These are phyloP conservation scores for Ascomycota sp. DNA, from an alignment of 2,329 filamentous ascomycete genomes.

Conservation along the genomic window DNA sequence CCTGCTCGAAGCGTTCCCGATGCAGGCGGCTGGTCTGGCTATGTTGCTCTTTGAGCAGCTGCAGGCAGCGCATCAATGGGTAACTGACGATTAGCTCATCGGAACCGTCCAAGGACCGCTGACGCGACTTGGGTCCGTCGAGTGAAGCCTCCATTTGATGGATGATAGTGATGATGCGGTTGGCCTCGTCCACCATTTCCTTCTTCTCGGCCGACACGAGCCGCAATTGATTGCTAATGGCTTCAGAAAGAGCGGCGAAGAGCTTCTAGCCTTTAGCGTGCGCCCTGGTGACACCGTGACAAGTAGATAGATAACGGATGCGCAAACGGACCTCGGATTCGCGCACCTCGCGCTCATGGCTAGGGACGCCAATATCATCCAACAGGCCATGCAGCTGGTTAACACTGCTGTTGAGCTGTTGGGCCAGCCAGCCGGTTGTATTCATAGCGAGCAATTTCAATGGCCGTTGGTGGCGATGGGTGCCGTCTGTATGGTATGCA, in stretches of 20 bases:
- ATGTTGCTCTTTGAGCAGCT: conserved; percentile 70
- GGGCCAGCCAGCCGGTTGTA: conserved; percentile 77
- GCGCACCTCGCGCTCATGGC: conserved; percentile 74
- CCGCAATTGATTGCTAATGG: conserved; percentile 74
- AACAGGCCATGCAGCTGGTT: conserved; percentile 84
- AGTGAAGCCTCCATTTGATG: conserved; percentile 86
- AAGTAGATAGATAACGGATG: not conserved
- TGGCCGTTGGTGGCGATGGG: no score
- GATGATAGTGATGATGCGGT: conserved; percentile 66
- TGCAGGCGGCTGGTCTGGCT: conserved; percentile 61
- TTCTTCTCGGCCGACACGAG: conserved; percentile 77
- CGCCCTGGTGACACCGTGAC: no score
- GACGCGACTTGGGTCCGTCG: conserved; percentile 45
- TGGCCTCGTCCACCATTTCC: conserved; percentile 72
- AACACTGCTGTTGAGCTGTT: conserved; percentile 90
- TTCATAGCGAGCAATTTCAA: conserved; percentile 2
- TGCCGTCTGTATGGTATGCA: not conserved
- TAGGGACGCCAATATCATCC: conserved; percentile 91
- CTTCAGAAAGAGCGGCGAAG: conserved; percentile 78
- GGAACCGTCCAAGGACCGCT: conserved; percentile 43
- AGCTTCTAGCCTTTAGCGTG: no score
- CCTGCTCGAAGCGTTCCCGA: conserved; percentile 82
- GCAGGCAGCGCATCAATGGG: conserved; percentile 63
- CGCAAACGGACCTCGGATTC: conserved; percentile 55
- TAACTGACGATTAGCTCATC: conserved; percentile 60